Evolutionary conservation across 495 filamentous ascomycete species (phyloP).

Genomic region (Gamarada debralockiae): DNA sequence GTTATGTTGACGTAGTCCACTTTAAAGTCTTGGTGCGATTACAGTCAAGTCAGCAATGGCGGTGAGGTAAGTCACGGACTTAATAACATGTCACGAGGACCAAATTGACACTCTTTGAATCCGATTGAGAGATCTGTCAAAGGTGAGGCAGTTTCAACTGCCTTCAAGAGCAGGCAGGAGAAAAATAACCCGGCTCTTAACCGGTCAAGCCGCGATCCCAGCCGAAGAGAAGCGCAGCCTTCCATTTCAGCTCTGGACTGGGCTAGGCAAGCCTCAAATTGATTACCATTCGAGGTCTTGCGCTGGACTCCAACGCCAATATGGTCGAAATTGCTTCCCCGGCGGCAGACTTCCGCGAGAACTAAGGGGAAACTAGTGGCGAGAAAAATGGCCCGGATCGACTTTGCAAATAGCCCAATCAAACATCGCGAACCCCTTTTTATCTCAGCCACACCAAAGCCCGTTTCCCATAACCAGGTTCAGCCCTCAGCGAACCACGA

Average conservation of each 20-base stretch:
- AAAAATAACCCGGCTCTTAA: not conserved
- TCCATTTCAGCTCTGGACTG: not conserved
- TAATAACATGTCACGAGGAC: not conserved
- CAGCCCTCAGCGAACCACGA: too few relatives aligned
- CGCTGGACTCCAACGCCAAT: not conserved
- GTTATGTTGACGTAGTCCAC: not conserved
- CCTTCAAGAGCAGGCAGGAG: not conserved
- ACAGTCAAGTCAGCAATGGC: conserved; percentile 2
- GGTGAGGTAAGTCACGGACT: not conserved
- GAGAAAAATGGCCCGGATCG: too few relatives aligned
- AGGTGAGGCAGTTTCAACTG: not conserved
- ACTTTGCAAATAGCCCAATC: too few relatives aligned
- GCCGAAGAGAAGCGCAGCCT: not conserved
- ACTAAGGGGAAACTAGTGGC: too few relatives aligned
- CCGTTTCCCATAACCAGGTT: too few relatives aligned
- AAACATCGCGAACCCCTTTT: too few relatives aligned
- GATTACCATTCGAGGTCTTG: too few relatives aligned
- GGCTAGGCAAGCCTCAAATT: not conserved
- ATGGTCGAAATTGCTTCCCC: conserved; percentile 5
- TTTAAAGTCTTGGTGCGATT: too few relatives aligned
- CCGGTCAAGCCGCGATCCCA: too few relatives aligned
- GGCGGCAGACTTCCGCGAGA: conserved; percentile 21
- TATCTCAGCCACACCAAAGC: too few relatives aligned
- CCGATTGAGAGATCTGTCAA: not conserved
- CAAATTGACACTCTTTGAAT: not conserved